Base-by-base conservation (phyloP, 176 grass and related monocot genomes). In the Eleusine coracana region DNA sequence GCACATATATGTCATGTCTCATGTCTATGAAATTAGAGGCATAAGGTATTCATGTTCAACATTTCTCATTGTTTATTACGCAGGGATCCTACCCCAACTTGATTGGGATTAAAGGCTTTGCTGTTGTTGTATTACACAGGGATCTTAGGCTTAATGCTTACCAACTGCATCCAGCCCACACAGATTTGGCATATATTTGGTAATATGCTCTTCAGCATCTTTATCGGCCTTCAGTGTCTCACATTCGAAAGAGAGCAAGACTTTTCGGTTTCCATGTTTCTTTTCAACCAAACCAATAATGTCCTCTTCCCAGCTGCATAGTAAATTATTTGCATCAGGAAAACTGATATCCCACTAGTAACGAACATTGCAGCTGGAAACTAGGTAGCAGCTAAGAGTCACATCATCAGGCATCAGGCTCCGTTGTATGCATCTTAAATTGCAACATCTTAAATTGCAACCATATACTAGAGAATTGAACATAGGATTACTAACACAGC, bases 181-280 rank as follows among this genome's bases (percentile, higher is more conserved):
- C 68, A 95, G 88, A 67, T 92, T 98, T 51, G 96, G 85, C 96
- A 98, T 98, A 56, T 90, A 95, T 61, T 79, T 93, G 81, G 38
- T 83, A 69, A 98, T 81, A 69, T 98, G 91, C 40, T 98, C 91
- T 69, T 95, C 96, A 0, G 91, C 93, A 12, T 89, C 96, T 90
- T 88, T 86, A 34, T 98, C 96, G 51, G 91, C 88, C 77, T 98
- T 98, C 59, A 93, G 70, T 15, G 89, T 95, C 76, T 95, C 92
- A 38, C 96, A 98, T 70, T 92, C 85, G 0, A 98, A 98, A 66
- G 90, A 91, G 39, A 98, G 8, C 52, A 80, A 70, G 42, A 92
- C 89, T 61, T 89, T 85, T 65, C 62, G 41, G 34, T 87, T 93
- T 36, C 84, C 86, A 82, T 92, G 74, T 45, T 95, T 82, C 85